A percentile compares a stretch with the other conserved stretches of the same genome.
Conservation (phyloP, 352 stramenopile genomes). For the Pythium monospermum region DNA sequence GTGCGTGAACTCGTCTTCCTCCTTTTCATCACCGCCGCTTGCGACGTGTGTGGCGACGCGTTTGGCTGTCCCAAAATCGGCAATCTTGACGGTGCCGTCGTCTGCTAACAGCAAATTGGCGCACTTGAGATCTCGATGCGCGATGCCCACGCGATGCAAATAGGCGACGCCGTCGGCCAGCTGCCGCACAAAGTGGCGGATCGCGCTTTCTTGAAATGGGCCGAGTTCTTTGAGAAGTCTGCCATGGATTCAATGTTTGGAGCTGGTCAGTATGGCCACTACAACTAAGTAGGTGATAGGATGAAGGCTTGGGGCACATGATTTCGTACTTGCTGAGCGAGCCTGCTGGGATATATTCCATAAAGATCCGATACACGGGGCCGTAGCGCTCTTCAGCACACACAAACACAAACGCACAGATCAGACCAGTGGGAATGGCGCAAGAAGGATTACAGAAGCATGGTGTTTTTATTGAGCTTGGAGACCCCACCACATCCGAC, state of each 20-base stretch:
- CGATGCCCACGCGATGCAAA: conserved; percentile 63
- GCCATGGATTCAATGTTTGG: no score
- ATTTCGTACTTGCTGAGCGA: conserved; percentile 65
- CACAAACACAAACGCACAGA: no score
- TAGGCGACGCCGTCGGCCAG: conserved; percentile 64
- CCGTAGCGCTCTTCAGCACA: conserved; percentile 40
- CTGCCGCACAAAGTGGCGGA: conserved; percentile 50
- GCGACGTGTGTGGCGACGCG: conserved; percentile 9
- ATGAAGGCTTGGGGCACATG: no score
- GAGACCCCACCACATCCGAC: conserved; percentile 54
- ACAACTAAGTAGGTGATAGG: no score
- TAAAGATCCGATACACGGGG: conserved; percentile 66
- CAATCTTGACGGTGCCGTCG: conserved; percentile 71
- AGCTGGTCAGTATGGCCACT: no score
- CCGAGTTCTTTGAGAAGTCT: conserved; percentile 83
- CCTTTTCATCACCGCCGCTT: neutral
- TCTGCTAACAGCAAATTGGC: conserved; percentile 76
- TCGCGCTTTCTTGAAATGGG: conserved; percentile 53
- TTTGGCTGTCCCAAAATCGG: conserved; percentile 84
- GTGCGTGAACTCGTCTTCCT: conserved; percentile 10
- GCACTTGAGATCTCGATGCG: conserved; percentile 86
- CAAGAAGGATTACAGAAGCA: no score
- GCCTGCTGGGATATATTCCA: conserved; percentile 82
- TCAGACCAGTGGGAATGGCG: no score
- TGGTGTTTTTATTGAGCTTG: no score